These are phyloP conservation scores for Talaromyces sp. DNA, from an alignment of 2,329 filamentous ascomycete species.

Conservation along the genomic window DNA sequence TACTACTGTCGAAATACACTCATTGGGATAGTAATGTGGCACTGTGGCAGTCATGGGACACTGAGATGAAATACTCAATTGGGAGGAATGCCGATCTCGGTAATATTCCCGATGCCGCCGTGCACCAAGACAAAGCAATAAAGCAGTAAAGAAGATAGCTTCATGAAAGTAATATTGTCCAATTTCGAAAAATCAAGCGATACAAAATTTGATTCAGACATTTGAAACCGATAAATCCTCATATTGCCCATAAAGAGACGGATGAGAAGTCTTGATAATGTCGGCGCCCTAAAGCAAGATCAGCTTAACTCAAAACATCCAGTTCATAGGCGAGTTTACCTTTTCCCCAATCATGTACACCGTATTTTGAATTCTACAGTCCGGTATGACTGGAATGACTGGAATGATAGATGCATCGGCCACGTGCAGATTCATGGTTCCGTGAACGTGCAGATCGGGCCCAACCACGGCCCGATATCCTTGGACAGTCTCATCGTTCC, in stretches of 20 bases:
- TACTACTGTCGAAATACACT: no score
- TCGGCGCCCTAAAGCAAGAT: conserved; percentile 27
- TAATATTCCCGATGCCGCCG: no score
- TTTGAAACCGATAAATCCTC: not conserved
- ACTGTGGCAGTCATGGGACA: no score
- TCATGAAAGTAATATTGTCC: no score
- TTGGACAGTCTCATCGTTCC: conserved; percentile 59
- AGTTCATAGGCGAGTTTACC: not conserved
- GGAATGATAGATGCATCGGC: conserved; percentile 61
- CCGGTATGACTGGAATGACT: conserved; percentile 54
- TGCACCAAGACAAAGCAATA: no score
- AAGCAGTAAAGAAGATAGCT: no score
- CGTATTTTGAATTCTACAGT: conserved; percentile 62
- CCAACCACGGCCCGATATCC: conserved; percentile 55
- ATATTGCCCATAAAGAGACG: conserved; percentile 25
- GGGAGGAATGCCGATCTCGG: no score
- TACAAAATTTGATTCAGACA: no score
- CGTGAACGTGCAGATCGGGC: conserved; percentile 55
- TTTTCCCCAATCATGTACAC: conserved; percentile 65
- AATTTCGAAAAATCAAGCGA: no score
- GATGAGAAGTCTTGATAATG: conserved; percentile 31
- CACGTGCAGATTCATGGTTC: conserved; percentile 56
- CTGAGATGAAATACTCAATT: no score
- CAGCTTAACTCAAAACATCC: not conserved
- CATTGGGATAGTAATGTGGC: no score